phyloP scores from a whole-genome alignment of 345 rosid species.

The Citrus medica region DNA sequence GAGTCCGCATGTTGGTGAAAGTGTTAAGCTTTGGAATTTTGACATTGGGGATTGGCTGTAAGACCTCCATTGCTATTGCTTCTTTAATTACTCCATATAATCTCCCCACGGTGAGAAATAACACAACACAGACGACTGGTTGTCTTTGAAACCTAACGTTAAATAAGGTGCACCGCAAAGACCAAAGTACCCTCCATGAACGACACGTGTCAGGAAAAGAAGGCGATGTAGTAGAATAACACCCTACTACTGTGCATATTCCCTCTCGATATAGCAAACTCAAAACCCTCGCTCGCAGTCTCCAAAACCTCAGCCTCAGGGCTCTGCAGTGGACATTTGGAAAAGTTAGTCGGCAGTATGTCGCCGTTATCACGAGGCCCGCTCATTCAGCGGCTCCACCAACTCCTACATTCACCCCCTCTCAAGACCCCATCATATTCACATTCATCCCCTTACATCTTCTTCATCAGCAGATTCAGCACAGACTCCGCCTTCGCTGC shows the following conservation, averaged over 20 bases:
- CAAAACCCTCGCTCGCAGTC: not conserved
- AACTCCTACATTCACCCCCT: conserved; percentile 25
- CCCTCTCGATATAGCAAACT: not conserved
- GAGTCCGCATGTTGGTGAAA: not conserved
- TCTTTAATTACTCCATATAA: no score
- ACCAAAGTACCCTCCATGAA: not conserved
- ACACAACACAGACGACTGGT: no score
- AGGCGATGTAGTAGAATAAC: not conserved
- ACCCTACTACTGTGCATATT: not conserved
- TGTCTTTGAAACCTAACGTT: not conserved
- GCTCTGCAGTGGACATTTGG: not conserved
- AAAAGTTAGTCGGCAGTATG: conserved; percentile 28
- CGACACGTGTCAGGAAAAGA: not conserved
- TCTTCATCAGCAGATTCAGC: conserved; percentile 35
- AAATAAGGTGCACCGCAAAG: not conserved
- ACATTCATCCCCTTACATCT: conserved; percentile 8
- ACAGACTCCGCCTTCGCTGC: conserved; percentile 33
- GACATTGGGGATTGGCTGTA: not conserved
- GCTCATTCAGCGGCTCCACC: conserved; percentile 54
- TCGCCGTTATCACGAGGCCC: conserved; percentile 63
- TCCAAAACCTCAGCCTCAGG: not conserved
- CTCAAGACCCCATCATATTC: conserved; percentile 5
- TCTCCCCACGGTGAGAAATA: no score
- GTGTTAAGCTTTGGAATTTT: not conserved
- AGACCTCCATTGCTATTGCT: not conserved